These are phyloP conservation scores for Neofusicoccum ribis DNA, from an alignment of 2,329 filamentous ascomycete genomes.

Conservation along the genomic window DNA sequence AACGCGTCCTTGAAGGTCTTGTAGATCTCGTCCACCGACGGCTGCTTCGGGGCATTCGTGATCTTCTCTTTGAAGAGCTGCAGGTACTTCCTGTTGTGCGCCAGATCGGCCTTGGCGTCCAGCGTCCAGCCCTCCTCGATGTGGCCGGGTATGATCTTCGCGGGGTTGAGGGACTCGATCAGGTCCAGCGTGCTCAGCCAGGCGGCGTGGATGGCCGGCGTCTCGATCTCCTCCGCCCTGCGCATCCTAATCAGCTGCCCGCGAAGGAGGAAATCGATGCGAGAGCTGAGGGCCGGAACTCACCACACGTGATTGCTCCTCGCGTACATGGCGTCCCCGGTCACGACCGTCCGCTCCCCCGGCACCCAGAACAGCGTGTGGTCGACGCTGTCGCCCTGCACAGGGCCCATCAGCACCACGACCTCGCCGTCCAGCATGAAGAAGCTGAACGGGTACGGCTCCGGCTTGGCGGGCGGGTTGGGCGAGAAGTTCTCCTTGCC, in stretches of 20 bases:
- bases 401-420: constrained; percentile 31
- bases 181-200: constrained; percentile 26
- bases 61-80: constrained; percentile 32
- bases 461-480: constrained; percentile 26
- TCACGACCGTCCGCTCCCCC: constrained; percentile 28
- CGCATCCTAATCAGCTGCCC: not conserved
- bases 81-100: constrained; percentile 32
- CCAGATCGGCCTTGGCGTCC: constrained; percentile 30
- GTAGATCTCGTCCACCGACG: constrained; percentile 31
- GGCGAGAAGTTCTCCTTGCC: constrained; percentile 32
- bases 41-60: constrained; percentile 28
- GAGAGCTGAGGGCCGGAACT: not conserved
- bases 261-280: too few relatives aligned
- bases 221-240: constrained; percentile 33
- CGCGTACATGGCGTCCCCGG: constrained; percentile 33
- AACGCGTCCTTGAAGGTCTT: constrained; percentile 33
- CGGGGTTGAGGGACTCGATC: constrained; percentile 30
- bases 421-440: constrained; percentile 31
- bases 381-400: constrained; percentile 34
- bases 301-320: constrained; percentile 35
- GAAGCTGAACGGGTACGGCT: constrained; percentile 30
- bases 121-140: constrained; percentile 32
- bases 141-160: constrained; percentile 32
- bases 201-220: constrained; percentile 28
- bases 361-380: constrained; percentile 33